phyloP scores from a whole-genome alignment of 495 filamentous ascomycete species.

The Recurvomyces mirabilis region DNA sequence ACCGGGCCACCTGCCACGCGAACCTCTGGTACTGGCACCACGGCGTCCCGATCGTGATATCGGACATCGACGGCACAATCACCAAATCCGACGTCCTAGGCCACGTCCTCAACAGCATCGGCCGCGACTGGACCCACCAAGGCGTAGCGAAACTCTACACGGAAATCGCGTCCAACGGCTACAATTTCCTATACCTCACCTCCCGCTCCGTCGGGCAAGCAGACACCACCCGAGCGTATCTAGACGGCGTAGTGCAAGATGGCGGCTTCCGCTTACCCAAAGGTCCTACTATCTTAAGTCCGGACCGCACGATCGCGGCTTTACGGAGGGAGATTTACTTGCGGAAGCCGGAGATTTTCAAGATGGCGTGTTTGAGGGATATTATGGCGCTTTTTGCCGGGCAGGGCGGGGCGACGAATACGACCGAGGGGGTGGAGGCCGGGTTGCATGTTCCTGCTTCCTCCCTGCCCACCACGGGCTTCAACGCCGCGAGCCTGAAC shows the following conservation, averaged over 20 bases:
- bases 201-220: constrained; percentile 87
- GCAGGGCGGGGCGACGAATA: constrained; percentile 21
- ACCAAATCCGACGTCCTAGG: constrained; percentile 96
- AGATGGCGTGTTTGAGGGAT: constrained; percentile 95
- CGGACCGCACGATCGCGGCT: constrained; percentile 93
- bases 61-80: constrained; percentile 97
- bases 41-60: constrained; percentile 87
- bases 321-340: constrained; percentile 88
- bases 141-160: constrained; percentile 95
- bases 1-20: constrained; percentile 80
- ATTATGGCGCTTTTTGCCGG: constrained; percentile 67
- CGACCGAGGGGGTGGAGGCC: constrained; percentile 4
- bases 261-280: constrained; percentile 65
- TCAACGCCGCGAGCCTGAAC: not conserved
- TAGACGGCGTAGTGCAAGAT: constrained; percentile 82
- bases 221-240: constrained; percentile 80
- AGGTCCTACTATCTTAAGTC: constrained; percentile 87
- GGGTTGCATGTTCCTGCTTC: constrained; percentile 5
- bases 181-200: constrained; percentile 97
- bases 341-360: constrained; percentile 95
- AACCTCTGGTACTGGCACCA: constrained; percentile 88
- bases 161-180: constrained; percentile 91
- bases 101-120: constrained; percentile 96
- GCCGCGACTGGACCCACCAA: constrained; percentile 93
- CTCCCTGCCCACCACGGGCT: not conserved